phyloP scores from a whole-genome alignment of 2,329 filamentous ascomycete genomes.

The Penicillium oxalicum region DNA sequence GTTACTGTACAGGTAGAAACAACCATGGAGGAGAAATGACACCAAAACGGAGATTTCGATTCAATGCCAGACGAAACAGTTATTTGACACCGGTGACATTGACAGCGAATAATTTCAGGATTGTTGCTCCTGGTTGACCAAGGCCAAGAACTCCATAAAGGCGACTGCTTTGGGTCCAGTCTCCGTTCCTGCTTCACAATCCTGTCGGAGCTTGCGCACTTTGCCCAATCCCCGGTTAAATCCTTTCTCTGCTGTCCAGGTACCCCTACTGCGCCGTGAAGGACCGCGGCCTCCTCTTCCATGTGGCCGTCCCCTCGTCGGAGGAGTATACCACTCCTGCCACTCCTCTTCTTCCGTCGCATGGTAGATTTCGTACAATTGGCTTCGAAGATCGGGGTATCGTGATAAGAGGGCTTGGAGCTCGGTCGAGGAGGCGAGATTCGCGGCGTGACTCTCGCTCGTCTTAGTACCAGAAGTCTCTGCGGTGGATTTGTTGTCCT shows the following conservation, averaged over 20 bases:
- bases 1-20: no score
- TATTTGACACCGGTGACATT: no score
- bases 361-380: conserved; percentile 40
- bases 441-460: conserved; percentile 7
- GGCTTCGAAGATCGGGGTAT: conserved; percentile 35
- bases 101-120: not conserved
- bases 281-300: conserved; percentile 24
- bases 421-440: conserved; percentile 25
- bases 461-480: conserved; percentile 4
- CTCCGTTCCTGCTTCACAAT: conserved; percentile 31
- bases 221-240: conserved; percentile 39
- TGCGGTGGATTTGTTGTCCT: conserved; percentile 7
- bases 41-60: no score
- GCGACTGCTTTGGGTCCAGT: conserved; percentile 30
- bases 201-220: conserved; percentile 33
- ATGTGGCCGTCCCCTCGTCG: conserved; percentile 20
- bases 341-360: conserved; percentile 38
- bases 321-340: conserved; percentile 27
- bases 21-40: no score
- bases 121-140: conserved; percentile 23
- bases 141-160: conserved; percentile 33
- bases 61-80: not conserved
- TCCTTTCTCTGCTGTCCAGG: conserved; percentile 40
- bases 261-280: conserved; percentile 26
- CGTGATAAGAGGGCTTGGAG: conserved; percentile 35